These are phyloP conservation scores for Rhododendron mucronatum DNA, from an alignment of 148 eudicot genomes.

Conservation along the genomic window DNA sequence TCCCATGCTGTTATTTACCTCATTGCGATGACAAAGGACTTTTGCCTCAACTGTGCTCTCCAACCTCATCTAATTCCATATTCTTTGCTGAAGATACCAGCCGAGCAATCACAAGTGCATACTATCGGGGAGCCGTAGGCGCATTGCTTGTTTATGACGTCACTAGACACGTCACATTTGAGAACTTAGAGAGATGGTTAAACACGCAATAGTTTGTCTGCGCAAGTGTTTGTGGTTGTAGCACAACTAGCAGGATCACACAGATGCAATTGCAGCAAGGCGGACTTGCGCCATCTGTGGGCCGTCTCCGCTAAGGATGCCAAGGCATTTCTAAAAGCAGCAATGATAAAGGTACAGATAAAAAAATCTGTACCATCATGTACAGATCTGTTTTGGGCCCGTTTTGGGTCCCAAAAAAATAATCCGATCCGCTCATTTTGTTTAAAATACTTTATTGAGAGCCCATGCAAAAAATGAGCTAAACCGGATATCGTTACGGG, in stretches of 20 bases:
- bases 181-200: conserved; percentile 64
- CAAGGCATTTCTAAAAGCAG: too few species aligned
- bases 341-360: too few species aligned
- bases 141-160: conserved; percentile 58
- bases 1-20: not conserved
- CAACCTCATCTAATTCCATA: not conserved
- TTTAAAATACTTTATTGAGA: too few species aligned
- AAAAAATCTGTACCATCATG: too few species aligned
- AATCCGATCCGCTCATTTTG: too few species aligned
- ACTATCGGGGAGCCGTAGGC: conserved; percentile 62
- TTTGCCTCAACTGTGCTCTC: not conserved
- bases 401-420: too few species aligned
- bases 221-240: too few species aligned
- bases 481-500: too few species aligned
- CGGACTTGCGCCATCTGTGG: conserved; percentile 10
- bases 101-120: conserved; percentile 60
- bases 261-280: too few species aligned
- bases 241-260: too few species aligned
- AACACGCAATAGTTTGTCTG: conserved; percentile 13
- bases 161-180: conserved; percentile 58
- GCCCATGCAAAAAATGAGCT: too few species aligned
- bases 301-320: conserved; percentile 55
- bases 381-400: too few species aligned
- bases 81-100: conserved; percentile 33
- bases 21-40: not conserved